These are phyloP conservation scores for Aleurites moluccanus DNA, from an alignment of 441 rosid species.

Conservation along the genomic window DNA sequence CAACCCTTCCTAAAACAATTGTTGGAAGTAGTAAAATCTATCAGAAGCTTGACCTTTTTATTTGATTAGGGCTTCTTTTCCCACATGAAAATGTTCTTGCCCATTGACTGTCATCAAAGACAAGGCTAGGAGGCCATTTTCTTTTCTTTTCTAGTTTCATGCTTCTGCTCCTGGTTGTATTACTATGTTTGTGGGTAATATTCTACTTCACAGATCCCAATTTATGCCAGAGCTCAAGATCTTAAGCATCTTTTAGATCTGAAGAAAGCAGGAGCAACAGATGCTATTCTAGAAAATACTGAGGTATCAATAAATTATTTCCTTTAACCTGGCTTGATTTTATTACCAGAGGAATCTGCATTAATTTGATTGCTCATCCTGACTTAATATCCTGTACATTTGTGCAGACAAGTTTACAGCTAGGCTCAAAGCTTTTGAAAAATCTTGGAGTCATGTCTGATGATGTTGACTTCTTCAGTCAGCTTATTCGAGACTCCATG, in stretches of 20 bases:
- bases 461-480: constrained; percentile 76
- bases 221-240: constrained; percentile 91
- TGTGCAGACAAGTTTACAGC: constrained; percentile 86
- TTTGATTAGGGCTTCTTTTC: neutral
- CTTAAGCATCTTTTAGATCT: constrained; percentile 78
- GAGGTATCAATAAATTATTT: constrained; percentile 49
- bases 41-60: neutral
- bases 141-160: neutral
- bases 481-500: constrained; percentile 79
- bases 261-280: constrained; percentile 91
- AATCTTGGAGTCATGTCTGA: constrained; percentile 98
- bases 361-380: neutral
- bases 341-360: neutral
- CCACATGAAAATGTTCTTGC: neutral
- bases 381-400: constrained; percentile 4
- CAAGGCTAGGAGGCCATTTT: neutral
- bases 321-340: neutral
- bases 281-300: constrained; percentile 84
- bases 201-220: constrained; percentile 57
- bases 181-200: constrained; percentile 21
- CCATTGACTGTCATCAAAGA: neutral
- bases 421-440: constrained; percentile 90
- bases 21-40: neutral
- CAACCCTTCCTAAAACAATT: neutral
- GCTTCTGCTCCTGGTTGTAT: neutral